Evolutionary conservation across 2,329 filamentous ascomycete genomes (phyloP), one percentile per base, ranked within the genome.

Genomic region (Elsinoe arachidis): DNA sequence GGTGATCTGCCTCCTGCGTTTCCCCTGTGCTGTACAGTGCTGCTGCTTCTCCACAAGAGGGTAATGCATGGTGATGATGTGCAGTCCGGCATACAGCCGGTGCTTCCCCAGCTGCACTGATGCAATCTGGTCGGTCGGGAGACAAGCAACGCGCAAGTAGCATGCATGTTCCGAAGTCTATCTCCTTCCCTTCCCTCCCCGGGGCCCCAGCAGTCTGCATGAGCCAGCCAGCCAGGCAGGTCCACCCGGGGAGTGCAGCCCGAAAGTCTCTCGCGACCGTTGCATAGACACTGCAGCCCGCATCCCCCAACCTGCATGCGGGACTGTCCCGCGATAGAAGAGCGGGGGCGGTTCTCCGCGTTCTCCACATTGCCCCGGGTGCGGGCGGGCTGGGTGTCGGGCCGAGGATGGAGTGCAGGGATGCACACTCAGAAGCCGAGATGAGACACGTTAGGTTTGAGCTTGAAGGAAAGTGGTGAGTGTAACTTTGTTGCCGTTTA

Each of bases 81-180:
- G 26, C 26, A 30, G 4, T 4, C 9, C 26, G 7, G 26, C 26
- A 30, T 9, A 5, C 26, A 30, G 37, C 41, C 41, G 41, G 26
- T 9, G 4, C 5, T 46, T 11, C 41, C 41, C 19, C 41, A 46
- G 41, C 10, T 46, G 19, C 19, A 46, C 26, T 12, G 41, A 30
- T 46, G 19, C 3, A 30, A 7, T 7, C 23, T 26, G 23, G 23
- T 26, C 23, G 6, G 23, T 26, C 23, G 23, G 33, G 44, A 49
- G 44, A 49, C 44, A 47, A 47, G 43, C 43, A 47, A 47, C 3
- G 19, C 5, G 43, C 23, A 26, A 7, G 7, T 2, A 30, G 26
- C 26, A 5, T 30, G 26, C 44, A 51, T 51, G 46, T 51, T 35
- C 46, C 46, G 11, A 51, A 35, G 46, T 51, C 46, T 51, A 51